These are phyloP conservation scores for Gautieria morchelliformis DNA, from an alignment of 768 basidiomycete species.

Conservation along the genomic window DNA sequence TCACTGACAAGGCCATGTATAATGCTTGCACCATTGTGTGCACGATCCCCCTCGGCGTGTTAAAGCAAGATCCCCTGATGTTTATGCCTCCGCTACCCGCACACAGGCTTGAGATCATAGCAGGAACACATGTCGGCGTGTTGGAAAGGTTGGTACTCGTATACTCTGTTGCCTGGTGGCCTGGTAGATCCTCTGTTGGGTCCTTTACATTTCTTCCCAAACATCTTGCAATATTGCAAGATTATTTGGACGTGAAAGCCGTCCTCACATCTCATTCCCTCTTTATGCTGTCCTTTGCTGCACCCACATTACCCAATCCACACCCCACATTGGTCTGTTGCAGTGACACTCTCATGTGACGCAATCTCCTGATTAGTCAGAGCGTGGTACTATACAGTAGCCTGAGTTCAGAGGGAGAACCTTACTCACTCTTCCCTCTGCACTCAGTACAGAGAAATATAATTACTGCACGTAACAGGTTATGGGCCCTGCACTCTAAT, in stretches of 20 bases:
- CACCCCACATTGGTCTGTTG: constrained; percentile 16
- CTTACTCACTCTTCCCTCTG: no score
- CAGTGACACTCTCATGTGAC: no score
- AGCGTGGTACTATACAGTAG: no score
- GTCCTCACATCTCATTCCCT: constrained; percentile 10
- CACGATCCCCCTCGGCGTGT: constrained; percentile 17
- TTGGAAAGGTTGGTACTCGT: constrained; percentile 20
- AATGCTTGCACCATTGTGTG: not conserved
- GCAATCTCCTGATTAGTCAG: no score
- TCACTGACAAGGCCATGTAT: not conserved
- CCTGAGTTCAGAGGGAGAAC: no score
- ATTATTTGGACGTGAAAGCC: not conserved
- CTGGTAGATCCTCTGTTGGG: not conserved
- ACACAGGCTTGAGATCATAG: constrained; percentile 10
- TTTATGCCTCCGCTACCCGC: constrained; percentile 16
- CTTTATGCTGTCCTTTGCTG: constrained; percentile 10
- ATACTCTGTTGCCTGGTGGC: constrained; percentile 19
- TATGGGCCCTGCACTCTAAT: no score
- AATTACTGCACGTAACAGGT: no score
- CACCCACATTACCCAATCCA: not conserved
- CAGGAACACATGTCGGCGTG: constrained; percentile 13
- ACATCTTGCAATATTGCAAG: not conserved
- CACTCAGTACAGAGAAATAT: no score
- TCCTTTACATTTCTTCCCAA: not conserved
- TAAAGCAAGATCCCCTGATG: constrained; percentile 14